Conservation (phyloP, 2,329 filamentous ascomycete genomes). For the Ophiostoma himal-ulmi region DNA sequence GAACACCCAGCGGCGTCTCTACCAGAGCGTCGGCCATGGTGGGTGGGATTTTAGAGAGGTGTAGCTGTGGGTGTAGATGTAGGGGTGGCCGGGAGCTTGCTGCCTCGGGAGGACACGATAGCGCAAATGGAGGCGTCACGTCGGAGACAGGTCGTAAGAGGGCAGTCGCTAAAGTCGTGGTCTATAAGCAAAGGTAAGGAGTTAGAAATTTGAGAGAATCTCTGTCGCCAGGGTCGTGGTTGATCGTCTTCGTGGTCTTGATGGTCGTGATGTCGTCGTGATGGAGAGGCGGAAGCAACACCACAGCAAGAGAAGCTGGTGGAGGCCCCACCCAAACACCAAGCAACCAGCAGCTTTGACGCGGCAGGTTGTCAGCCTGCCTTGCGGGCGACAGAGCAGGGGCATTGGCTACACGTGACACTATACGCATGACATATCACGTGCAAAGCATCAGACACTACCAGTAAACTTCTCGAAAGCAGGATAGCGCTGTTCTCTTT, state of each 20-base stretch:
- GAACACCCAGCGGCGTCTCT: conserved; percentile 66
- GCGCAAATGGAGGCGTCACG: not conserved
- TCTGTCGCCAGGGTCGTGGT: not conserved
- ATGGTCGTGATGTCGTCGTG: conserved; percentile 10
- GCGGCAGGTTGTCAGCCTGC: conserved; percentile 24
- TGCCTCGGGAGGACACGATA: conserved; percentile 7
- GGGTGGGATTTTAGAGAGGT: not conserved
- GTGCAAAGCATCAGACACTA: not conserved
- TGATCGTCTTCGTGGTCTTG: not conserved
- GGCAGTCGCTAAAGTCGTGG: not conserved
- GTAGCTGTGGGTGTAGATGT: not conserved
- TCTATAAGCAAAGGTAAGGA: not conserved
- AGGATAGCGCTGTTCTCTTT: not conserved
- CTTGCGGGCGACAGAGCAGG: not conserved
- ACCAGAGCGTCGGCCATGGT: conserved; percentile 81
- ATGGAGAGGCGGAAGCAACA: conserved; percentile 12
- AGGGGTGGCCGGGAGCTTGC: not conserved
- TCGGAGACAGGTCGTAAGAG: not conserved
- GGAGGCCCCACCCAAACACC: conserved; percentile 16
- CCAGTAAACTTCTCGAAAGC: not conserved
- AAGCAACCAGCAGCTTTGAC: conserved; percentile 18
- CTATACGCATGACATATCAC: not conserved
- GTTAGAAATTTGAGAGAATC: not conserved
- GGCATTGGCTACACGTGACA: not conserved
- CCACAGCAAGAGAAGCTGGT: conserved; percentile 16